A percentile compares a stretch with the other conserved stretches of the same genome.
phyloP scores from a whole-genome alignment of 2,329 filamentous ascomycete genomes.

The Dichotomopilus funicola region DNA sequence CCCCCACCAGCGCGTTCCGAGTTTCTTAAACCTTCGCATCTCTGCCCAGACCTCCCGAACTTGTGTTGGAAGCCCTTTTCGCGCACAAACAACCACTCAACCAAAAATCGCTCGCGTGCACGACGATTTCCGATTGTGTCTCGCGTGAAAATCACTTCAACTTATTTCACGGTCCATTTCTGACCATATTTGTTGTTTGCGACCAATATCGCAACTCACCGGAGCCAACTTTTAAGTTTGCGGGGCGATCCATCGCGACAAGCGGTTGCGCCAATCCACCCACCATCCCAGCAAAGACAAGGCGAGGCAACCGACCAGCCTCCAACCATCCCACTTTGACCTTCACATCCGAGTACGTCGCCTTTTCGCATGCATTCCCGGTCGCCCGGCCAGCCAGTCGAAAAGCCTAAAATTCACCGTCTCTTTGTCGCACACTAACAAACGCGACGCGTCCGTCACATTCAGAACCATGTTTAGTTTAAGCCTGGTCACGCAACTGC shows the following conservation, averaged over 20 bases:
- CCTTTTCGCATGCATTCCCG: neutral
- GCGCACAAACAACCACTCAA: neutral
- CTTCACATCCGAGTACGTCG: constrained; percentile 25
- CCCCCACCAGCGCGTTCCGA: constrained; percentile 11
- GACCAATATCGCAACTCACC: neutral
- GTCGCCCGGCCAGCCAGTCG: neutral
- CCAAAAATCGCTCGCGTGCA: neutral
- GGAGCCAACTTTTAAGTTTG: neutral
- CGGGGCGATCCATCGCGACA: constrained; percentile 11
- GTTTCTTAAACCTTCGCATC: constrained; percentile 19
- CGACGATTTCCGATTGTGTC: too few relatives aligned
- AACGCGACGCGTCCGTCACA: constrained; percentile 7
- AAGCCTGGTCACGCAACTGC: constrained; percentile 26
- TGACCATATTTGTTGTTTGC: neutral
- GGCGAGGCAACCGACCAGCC: constrained; percentile 4
- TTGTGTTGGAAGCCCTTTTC: neutral
- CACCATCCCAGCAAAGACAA: constrained; percentile 2
- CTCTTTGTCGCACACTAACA: constrained; percentile 1
- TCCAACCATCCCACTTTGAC: constrained; percentile 16
- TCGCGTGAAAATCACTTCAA: too few relatives aligned
- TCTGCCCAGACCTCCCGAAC: constrained; percentile 11
- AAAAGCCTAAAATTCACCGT: neutral
- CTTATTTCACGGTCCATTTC: too few relatives aligned
- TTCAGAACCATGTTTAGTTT: constrained; percentile 23
- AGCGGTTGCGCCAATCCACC: constrained; percentile 3